Base-by-base conservation (phyloP, 2,329 filamentous ascomycete genomes). In the Ophiosphaerella korrae region DNA sequence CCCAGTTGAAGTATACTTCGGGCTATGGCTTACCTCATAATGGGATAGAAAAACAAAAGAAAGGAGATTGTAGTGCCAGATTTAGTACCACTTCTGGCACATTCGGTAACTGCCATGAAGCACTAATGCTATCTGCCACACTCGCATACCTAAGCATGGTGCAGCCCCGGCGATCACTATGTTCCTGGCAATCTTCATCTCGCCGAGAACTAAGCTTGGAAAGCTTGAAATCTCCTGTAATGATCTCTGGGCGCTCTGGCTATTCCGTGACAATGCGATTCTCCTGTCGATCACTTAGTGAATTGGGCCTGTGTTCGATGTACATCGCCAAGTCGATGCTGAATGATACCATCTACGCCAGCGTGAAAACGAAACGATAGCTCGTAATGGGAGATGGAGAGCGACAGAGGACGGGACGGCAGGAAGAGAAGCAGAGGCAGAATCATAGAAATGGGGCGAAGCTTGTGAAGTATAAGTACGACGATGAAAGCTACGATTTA, bases 201-300 rank as follows among this genome's bases (percentile, higher is more conserved):
- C 43, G 44, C 33, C 34, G 13, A 35, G 6, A 13, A 43, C 48
- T 56, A 44, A 35, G 48, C 23, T 41, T 52, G 42, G 36, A 18
- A 49, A 50, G 34, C 35, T 48, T 53, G 31, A 42, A 32, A 45
- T 42, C 31, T 23, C 11, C 24, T 37, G 31, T 34, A 40, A 26
- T 9, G 21, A 18, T 14, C 43, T 41, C 35, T 26, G 35, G 18
- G 18, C 21, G 34, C 29, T 42, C 32, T 52, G 34, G 21, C 6
- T 33, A 23, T 32, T 7, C 9, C 7, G 23, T 26, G 8, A 21
- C 39, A 16, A 31, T 50, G 36, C 24, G 35, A 21, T 26, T 38
- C 53, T 53, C 55, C 60, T 64, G 55, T 46, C 58, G 57, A 61
- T 62, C 62, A 24, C 45, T 51, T 48, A 50, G 56, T 56, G 45